phyloP scores from a whole-genome alignment of 78 protist genomes.

The Dictyostelium intermedium region DNA sequence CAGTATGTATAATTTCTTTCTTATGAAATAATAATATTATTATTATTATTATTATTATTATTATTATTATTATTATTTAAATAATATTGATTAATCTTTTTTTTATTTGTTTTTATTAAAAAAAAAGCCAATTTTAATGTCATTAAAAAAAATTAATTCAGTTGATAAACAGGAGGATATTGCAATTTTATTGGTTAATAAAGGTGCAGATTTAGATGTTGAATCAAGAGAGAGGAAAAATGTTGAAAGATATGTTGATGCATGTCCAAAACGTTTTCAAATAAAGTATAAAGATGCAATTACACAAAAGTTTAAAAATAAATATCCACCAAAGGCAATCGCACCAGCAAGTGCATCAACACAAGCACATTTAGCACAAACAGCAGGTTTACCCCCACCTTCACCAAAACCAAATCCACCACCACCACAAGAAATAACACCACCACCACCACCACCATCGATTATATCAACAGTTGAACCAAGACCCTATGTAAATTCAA shows the following conservation, averaged over 20 bases:
- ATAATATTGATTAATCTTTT: not conserved
- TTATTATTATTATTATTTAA: not conserved
- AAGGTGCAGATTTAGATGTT: constrained; percentile 35
- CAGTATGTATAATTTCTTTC: constrained; percentile 37
- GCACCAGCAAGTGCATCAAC: not conserved
- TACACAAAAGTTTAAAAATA: not conserved
- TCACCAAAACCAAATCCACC: constrained; percentile 2
- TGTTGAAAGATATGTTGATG: constrained; percentile 22
- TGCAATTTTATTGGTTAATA: constrained; percentile 33
- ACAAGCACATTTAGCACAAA: not conserved
- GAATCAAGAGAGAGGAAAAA: constrained; percentile 23
- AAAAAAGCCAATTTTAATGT: constrained; percentile 31
- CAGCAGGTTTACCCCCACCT: constrained; percentile 2
- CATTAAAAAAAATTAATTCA: constrained; percentile 8
- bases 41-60: not conserved
- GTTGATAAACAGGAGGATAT: constrained; percentile 64
- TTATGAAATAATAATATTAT: no score
- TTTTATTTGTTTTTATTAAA: not conserved
- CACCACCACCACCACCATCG: not conserved
- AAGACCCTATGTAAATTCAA: constrained; percentile 8
- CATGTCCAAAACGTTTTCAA: constrained; percentile 31
- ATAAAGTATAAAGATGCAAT: constrained; percentile 37
- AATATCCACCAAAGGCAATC: constrained; percentile 3
- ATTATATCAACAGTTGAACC: constrained; percentile 30
- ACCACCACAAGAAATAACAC: not conserved